Base-by-base conservation (phyloP, 495 filamentous ascomycete genomes). In the Apiosordaria backusii region DNA sequence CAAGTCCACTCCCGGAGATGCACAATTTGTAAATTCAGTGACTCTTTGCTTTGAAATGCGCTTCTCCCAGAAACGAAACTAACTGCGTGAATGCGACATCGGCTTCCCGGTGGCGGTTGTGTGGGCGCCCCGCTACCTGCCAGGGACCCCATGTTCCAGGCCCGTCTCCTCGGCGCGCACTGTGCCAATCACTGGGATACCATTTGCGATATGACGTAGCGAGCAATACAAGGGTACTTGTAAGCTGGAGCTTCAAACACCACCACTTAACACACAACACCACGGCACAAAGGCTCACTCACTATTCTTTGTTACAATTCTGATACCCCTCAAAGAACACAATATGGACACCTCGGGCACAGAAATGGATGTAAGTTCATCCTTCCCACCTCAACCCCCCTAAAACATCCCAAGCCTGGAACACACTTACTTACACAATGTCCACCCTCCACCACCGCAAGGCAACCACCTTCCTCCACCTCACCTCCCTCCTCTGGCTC, bases 391-490 rank as follows among this genome's bases (percentile, higher is more conserved):
- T n/a, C n/a, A n/a, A n/a, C 26, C 58, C 27, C 24, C 25, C 24
- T 40, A 4, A n/a, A 50, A n/a, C n/a, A n/a, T n/a, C n/a, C n/a
- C n/a, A n/a, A n/a, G n/a, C 26, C 26, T n/a, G n/a, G n/a, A 60
- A 59, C 60, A 45, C 50, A 15, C 29, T 65, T 58, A 65, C 52
- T 26, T 22, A 18, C 58, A 18, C n/a, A 18, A 45, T 40, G 6
- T 15, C 13, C 35, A 0, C 27, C 27, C 27, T 29, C 27, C 27
- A 29, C 27, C 27, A 29, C 27, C 27, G 7, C 35, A 63, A 91
- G 87, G 86, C 87, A 67, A 87, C 90, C 73, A 85, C 87, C 68
- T 71, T 78, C 19, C 92, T 91, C 78, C 87, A 82, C 61, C 88
- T 88, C 74, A 81, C 83, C 22, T 88, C 89, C 23, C 79, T 87